Evolutionary conservation across 176 grass and related monocot species (phyloP).

Genomic region (Avena eriantha): DNA sequence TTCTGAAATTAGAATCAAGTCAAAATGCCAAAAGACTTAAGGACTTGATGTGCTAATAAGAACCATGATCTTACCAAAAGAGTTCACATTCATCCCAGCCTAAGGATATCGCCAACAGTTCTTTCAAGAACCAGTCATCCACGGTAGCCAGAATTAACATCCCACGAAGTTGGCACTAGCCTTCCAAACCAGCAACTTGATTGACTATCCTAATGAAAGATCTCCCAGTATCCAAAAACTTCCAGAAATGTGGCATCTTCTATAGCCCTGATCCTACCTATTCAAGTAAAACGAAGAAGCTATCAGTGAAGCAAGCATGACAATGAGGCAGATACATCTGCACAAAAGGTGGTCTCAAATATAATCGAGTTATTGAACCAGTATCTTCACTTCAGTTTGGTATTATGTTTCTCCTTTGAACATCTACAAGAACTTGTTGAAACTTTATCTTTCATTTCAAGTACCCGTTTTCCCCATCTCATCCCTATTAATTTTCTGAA

Average conservation of each 20-base stretch:
- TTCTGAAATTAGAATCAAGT: not conserved
- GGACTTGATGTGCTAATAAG: not conserved
- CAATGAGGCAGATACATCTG: not conserved
- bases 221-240: not conserved
- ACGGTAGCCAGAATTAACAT: slow-evolving; percentile 15
- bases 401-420: not conserved
- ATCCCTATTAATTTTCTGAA: not conserved
- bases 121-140: slow-evolving; percentile 18
- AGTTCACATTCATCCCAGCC: slow-evolving; percentile 11
- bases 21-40: not conserved
- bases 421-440: not conserved
- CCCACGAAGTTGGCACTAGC: not conserved
- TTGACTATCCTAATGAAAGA: slow-evolving; percentile 21
- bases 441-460: slow-evolving; percentile 12
- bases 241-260: slow-evolving; percentile 27
- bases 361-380: slow-evolving; percentile 5
- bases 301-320: slow-evolving; percentile 12
- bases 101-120: not conserved
- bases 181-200: not conserved
- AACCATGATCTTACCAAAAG: slow-evolving; percentile 25
- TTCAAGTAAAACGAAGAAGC: not conserved
- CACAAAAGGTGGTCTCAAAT: slow-evolving; percentile 11
- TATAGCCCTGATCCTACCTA: slow-evolving; percentile 22
- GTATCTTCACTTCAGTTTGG: slow-evolving; percentile 6
- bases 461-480: not conserved